Base-by-base conservation (phyloP, 2,329 filamentous ascomycete species). In the Fusarium luffae region DNA sequence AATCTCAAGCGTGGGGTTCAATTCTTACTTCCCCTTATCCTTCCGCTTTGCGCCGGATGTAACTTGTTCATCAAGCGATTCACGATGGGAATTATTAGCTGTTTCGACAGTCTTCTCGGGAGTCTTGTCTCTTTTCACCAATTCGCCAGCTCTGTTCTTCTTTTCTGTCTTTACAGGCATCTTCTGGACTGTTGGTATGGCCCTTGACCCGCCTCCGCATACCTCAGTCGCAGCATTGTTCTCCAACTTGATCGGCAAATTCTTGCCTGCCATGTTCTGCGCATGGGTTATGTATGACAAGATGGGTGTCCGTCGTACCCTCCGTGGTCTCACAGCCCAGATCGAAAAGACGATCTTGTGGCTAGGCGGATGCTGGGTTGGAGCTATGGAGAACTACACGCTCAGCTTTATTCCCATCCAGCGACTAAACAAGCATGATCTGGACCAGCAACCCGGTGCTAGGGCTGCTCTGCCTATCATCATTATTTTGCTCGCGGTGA, bases 381-480 rank as follows among this genome's bases (percentile, higher is more conserved):
- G 94, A 18, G 91, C 93, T 2, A 82, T 99, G 71, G 95, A 95
- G 76, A 98, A 98, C 80, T 97, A 98, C 80, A 98, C 96, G 0
- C 93, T 99, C 75, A 92, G 93, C 74, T 92, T 93, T 81, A 98
- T 99, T 66, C 96, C 96, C 0, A 96, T 99, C 70, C 89, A 94
- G 79, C 91, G 96, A 4, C 85, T 99, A n/a, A 98, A 93, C 11
- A 89, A 91, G 0, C 93, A 97, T 77, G 96, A 99, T 76, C 88
- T 99, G 44, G 83, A 91, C 49, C 91, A 94, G 72, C 94, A 99
- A 76, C 95, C 96, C 0, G 96, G 96, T 10, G 96, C 95, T 1
- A 90, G 93, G 59, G 86, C 92, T 2, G 95, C 96, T 0, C 82
- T 99, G 50, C 88, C 92, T 46, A 86, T 93, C 59, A 92, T 99